Evolutionary conservation across 306 rosid species (phyloP), one percentile per base, ranked within the genome.

Genomic region (Vigna nakashimae): DNA sequence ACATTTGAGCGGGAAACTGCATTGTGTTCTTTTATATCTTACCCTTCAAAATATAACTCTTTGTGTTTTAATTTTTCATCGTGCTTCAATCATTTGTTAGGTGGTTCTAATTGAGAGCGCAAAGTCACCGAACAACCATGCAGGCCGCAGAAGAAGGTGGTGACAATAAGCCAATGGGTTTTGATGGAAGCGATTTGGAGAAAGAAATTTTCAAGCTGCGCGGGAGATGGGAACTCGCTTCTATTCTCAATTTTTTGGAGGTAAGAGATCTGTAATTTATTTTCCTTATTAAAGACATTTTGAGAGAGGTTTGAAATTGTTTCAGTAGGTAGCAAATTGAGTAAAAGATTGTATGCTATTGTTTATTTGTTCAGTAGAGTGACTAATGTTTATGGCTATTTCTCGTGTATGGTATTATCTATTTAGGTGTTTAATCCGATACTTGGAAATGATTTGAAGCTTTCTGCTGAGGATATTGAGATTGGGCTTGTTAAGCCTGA

Each of bases 201-300:
- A 46, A 45, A 0, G 91, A 88, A 85, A 77, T 92, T 73, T 60
- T 57, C 42, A 89, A 77, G 77, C 83, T 92, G 24, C 96, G 98
- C 17, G 40, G 76, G 38, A 90, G 91, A 28, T 94, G 98, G 98
- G 97, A 94, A 50, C 87, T 94, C 4, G 97, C 98, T 46, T 94
- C 97, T 45, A 92, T 94, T 67, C 78, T 92, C 78, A 87, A 94
- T 63, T 94, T 90, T 79, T 43, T 94, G 28, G 83, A 82, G 38
- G 98, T 94, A 83, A 78, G 91, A 69, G 81, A 72, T 62, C 65
- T 56, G 5, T 45, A 28, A 17, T 38, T 40, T 48, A 24, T 38
- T 8, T 9, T 13, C 13, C 1, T 36, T 49, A 1, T 18, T 9
- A 38, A 6, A 9, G 7, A 2, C 13, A 2, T 65, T 40, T 20